phyloP scores from a whole-genome alignment of 2,329 filamentous ascomycete genomes.

The Lachnellula cervina region DNA sequence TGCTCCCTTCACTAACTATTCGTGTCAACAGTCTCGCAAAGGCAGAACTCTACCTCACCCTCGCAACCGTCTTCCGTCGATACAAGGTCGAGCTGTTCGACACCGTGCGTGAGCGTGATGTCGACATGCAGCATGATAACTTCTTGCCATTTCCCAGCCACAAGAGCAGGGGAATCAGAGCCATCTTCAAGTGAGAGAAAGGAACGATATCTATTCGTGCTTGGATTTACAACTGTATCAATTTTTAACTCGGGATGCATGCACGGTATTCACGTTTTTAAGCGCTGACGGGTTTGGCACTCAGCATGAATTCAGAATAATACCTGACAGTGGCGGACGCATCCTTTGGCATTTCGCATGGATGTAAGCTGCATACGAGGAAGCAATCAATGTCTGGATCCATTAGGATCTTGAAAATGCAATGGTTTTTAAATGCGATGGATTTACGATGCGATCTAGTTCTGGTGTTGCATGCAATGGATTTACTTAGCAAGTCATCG shows the following conservation, averaged over 20 bases:
- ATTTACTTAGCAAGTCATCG: not conserved
- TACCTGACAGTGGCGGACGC: not conserved
- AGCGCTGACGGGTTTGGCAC: not conserved
- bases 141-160: slow-evolving; percentile 12
- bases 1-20: not conserved
- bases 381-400: no score
- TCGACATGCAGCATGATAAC: slow-evolving; percentile 17
- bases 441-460: not conserved
- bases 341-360: not conserved
- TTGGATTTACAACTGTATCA: not conserved
- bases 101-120: slow-evolving; percentile 11
- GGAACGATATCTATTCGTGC: not conserved
- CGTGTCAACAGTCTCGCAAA: slow-evolving; percentile 14
- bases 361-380: not conserved
- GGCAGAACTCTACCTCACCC: slow-evolving; percentile 18
- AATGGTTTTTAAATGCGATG: not conserved
- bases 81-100: slow-evolving; percentile 17
- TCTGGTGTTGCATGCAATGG: not conserved
- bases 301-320: not conserved
- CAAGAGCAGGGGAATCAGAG: slow-evolving; percentile 16
- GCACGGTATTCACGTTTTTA: not conserved
- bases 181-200: slow-evolving; percentile 9
- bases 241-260: not conserved
- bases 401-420: no score
- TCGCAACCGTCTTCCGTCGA: slow-evolving; percentile 17